A percentile compares a stretch with the other conserved stretches of the same genome.
phyloP scores from a whole-genome alignment of 495 filamentous ascomycete genomes.

The Penicillium canariense region DNA sequence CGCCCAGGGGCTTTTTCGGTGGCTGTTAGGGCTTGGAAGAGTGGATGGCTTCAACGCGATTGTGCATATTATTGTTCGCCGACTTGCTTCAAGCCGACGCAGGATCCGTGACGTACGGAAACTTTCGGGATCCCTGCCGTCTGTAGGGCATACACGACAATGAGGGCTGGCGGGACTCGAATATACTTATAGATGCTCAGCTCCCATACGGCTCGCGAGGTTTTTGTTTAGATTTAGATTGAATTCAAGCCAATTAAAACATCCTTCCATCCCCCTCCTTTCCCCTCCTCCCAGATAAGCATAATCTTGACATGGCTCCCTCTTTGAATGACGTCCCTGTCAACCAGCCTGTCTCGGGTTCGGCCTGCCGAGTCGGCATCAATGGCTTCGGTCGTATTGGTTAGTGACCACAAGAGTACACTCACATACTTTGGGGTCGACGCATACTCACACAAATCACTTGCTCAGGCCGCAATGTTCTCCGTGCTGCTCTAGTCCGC shows the following conservation, averaged over 20 bases:
- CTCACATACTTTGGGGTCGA: neutral
- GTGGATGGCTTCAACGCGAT: neutral
- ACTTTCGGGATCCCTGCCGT: constrained; percentile 11
- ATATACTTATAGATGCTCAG: constrained; percentile 23
- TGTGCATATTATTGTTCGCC: neutral
- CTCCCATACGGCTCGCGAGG: neutral
- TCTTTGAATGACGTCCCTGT: constrained; percentile 28
- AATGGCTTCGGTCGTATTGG: constrained; percentile 38
- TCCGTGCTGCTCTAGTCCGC: constrained; percentile 33
- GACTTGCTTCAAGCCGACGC: constrained; percentile 18
- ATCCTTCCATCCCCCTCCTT: neutral
- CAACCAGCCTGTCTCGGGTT: constrained; percentile 8
- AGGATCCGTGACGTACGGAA: constrained; percentile 17
- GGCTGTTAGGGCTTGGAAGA: neutral
- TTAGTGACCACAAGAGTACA: constrained; percentile 2
- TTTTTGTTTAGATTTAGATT: constrained; percentile 6
- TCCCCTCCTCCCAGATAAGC: neutral
- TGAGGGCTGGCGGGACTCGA: neutral
- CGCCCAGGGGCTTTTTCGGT: constrained; percentile 10
- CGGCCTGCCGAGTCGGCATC: constrained; percentile 31
- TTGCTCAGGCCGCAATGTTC: constrained; percentile 33
- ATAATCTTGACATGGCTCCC: constrained; percentile 22
- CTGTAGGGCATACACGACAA: neutral
- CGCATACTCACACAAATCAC: neutral
- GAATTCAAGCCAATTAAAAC: constrained; percentile 1